phyloP scores from a whole-genome alignment of 495 filamentous ascomycete species.

The Tuber brumale region DNA sequence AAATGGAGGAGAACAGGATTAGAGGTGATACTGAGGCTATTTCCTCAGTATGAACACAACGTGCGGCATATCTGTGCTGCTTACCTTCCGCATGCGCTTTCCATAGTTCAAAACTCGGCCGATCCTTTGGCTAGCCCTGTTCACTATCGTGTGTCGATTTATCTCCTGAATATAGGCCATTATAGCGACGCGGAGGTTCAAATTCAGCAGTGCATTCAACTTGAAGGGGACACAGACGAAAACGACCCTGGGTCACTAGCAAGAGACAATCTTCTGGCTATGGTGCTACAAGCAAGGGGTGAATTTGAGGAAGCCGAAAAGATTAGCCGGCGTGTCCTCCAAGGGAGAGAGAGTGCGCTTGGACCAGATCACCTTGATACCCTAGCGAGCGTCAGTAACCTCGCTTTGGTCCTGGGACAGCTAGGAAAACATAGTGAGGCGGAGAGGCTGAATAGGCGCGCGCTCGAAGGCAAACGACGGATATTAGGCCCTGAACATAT shows the following conservation, averaged over 20 bases:
- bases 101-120: constrained; percentile 5
- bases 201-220: neutral
- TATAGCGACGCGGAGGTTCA: constrained; percentile 5
- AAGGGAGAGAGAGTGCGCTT: constrained; percentile 14
- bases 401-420: constrained; percentile 16
- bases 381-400: neutral
- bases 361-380: constrained; percentile 13
- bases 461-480: constrained; percentile 28
- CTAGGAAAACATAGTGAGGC: constrained; percentile 44
- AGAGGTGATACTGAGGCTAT: neutral
- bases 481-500: constrained; percentile 40
- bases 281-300: constrained; percentile 37
- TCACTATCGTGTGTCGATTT: neutral
- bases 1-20: constrained; percentile 1
- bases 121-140: neutral
- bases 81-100: constrained; percentile 11
- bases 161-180: neutral
- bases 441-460: constrained; percentile 32
- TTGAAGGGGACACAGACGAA: neutral
- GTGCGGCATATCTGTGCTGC: constrained; percentile 3
- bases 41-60: neutral
- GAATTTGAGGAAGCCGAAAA: constrained; percentile 44
- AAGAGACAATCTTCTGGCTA: constrained; percentile 34
- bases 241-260: neutral
- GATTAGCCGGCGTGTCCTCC: constrained; percentile 25